Base-by-base conservation (phyloP, 495 filamentous ascomycete species). In the Sordaria brevicollis region DNA sequence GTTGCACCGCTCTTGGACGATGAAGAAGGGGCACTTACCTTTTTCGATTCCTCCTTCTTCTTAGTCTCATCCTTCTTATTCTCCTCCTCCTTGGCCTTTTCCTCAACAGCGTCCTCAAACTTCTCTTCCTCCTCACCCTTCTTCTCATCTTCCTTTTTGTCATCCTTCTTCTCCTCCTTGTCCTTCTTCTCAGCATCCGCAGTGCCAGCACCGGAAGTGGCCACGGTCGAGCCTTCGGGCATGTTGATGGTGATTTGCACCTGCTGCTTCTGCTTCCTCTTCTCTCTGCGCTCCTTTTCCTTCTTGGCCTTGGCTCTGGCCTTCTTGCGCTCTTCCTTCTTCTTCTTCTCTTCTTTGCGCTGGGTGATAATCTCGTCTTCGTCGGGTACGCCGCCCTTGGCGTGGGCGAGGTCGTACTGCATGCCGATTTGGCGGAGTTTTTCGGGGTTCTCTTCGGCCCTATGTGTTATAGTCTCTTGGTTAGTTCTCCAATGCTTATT, bases 401-500 rank as follows among this genome's bases (percentile, higher is more conserved):
- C 88, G 71, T 92, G 88, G 7, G 91, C 89, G 4, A 92, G 82
- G 73, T 93, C 90, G 68, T 92, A 92, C 19, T 87, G 88, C 65
- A 90, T 84, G 19, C 90, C 91, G 17, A 91, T 85, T 71, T 90
- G 86, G 1, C 92, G 85, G 6, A 94, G 83, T 75, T 94, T 94
- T 67, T 90, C 87, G 15, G 90, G 87, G 49, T 84, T 83, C 2
- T 72, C 77, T 10, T 83, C 80, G 34, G 88, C 89, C 33, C 71
- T 72, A n/a, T n/a, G n/a, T n/a, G 68, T 54, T 36, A 4, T 34
- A 13, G 29, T 66, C 8, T n/a, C n/a, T n/a, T n/a, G n/a, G 21
- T 66, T 66, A 15, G 41, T 65, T 62, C 33, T 15, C 54, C 0
- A 17, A 13, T 3, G 17, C 5, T 57, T 6, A n/a, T n/a, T n/a